phyloP scores from a whole-genome alignment of 305 asterid species.

The Solanum hybrid region DNA sequence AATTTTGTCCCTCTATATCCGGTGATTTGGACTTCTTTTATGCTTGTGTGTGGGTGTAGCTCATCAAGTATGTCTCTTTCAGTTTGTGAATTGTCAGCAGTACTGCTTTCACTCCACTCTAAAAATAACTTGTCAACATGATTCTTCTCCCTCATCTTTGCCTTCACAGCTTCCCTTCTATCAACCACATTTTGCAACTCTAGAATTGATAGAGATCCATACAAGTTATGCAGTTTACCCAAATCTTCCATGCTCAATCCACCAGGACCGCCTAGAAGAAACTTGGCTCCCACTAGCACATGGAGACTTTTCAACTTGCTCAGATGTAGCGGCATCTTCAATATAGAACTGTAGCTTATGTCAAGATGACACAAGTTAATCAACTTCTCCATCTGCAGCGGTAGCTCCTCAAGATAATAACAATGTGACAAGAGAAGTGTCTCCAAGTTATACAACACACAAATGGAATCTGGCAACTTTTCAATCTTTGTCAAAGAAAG shows the following conservation, averaged over 20 bases:
- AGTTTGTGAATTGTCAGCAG: no score
- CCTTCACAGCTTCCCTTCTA: no score
- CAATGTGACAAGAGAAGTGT: neutral
- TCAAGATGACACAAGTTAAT: constrained; percentile 17
- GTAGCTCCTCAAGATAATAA: neutral
- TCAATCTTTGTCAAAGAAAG: neutral
- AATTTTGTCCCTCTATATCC: no score
- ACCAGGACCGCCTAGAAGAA: neutral
- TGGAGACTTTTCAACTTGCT: neutral
- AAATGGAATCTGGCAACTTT: neutral
- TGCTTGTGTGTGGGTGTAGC: no score
- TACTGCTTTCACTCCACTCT: no score
- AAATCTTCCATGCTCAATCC: neutral
- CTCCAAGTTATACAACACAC: neutral
- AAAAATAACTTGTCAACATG: no score
- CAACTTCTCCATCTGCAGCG: neutral
- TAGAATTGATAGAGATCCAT: no score
- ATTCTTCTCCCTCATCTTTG: no score
- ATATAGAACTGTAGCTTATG: neutral
- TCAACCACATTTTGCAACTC: no score
- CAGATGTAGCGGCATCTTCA: neutral
- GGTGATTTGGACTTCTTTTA: no score
- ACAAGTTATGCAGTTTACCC: neutral
- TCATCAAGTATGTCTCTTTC: no score
- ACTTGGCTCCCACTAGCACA: neutral